Conservation (phyloP, 192 early-diverging fungal genomes). For the Coemansia sp. region DNA sequence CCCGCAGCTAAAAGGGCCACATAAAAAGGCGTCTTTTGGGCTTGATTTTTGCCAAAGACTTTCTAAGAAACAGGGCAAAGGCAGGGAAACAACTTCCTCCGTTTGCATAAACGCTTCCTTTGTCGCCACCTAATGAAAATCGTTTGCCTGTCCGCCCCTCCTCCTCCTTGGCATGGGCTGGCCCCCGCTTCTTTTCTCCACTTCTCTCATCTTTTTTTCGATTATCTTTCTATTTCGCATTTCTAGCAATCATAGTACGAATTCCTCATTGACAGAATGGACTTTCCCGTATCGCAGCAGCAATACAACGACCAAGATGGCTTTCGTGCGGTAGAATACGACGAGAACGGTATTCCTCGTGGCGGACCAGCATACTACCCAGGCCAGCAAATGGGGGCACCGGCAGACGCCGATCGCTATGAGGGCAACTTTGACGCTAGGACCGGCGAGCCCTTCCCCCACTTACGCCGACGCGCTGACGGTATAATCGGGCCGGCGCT, state of each 20-base stretch:
- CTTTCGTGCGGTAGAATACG: slow-evolving; percentile 22
- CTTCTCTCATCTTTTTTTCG: slow-evolving; percentile 10
- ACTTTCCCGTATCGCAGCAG: slow-evolving; percentile 40
- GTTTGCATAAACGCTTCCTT: background rate
- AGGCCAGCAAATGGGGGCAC: slow-evolving; percentile 8
- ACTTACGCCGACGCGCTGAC: slow-evolving; percentile 41
- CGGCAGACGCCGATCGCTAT: slow-evolving; percentile 31
- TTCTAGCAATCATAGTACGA: background rate
- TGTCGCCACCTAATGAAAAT: background rate
- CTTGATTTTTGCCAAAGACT: background rate
- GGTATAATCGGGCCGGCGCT: slow-evolving; percentile 57
- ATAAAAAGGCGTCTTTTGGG: background rate
- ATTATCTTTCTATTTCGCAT: slow-evolving; percentile 3
- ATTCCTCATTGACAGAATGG: slow-evolving; percentile 17
- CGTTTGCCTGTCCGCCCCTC: background rate
- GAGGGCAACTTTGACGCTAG: slow-evolving; percentile 52
- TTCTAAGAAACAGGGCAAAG: background rate
- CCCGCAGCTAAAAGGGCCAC: no score
- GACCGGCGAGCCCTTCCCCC: slow-evolving; percentile 44
- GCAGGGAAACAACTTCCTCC: background rate
- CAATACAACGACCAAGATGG: slow-evolving; percentile 32
- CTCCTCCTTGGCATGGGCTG: background rate
- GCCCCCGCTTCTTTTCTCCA: background rate
- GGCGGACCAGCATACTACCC: slow-evolving; percentile 49
- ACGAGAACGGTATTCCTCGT: slow-evolving; percentile 40